phyloP scores from a whole-genome alignment of 2,329 filamentous ascomycete species.

The Ascochyta pisi region DNA sequence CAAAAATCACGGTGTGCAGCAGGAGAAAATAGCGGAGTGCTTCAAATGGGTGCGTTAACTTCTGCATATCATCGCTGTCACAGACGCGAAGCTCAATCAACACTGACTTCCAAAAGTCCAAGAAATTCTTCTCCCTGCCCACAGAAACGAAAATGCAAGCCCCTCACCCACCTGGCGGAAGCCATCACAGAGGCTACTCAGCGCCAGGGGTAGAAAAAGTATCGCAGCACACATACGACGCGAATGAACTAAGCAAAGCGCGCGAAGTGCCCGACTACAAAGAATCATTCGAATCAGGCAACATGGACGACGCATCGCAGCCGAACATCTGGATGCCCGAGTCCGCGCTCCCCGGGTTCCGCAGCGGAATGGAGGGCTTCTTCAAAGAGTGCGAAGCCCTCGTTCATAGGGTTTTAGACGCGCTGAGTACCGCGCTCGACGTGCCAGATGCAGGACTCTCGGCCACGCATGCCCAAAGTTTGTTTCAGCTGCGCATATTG shows the following conservation, averaged over 20 bases:
- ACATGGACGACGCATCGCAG: conserved; percentile 34
- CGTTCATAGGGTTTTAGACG: conserved; percentile 35
- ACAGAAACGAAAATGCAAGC: conserved; percentile 46
- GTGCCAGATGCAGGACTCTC: conserved; percentile 26
- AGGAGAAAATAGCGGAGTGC: conserved; percentile 36
- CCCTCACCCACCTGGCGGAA: conserved; percentile 49
- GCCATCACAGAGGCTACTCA: conserved; percentile 52
- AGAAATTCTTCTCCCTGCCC: conserved; percentile 49
- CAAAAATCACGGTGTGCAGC: conserved; percentile 47
- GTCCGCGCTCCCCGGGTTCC: conserved; percentile 49
- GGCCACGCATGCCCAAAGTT: conserved; percentile 31
- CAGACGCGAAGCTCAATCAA: background rate
- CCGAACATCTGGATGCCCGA: conserved; percentile 54
- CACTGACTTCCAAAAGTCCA: conserved; percentile 23
- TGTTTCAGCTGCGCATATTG: conserved; percentile 47
- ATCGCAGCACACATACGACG: conserved; percentile 35
- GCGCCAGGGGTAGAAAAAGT: conserved; percentile 49
- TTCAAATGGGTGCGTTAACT: conserved; percentile 36
- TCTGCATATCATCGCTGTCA: background rate
- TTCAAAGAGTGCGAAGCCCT: conserved; percentile 32
- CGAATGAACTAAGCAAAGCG: conserved; percentile 23
- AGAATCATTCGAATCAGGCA: conserved; percentile 46
- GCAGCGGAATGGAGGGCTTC: conserved; percentile 35
- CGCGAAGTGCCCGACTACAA: conserved; percentile 42
- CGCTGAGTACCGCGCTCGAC: conserved; percentile 35